These are phyloP conservation scores for Peronospora belbahrii DNA, from an alignment of 352 stramenopile genomes.

Conservation along the genomic window DNA sequence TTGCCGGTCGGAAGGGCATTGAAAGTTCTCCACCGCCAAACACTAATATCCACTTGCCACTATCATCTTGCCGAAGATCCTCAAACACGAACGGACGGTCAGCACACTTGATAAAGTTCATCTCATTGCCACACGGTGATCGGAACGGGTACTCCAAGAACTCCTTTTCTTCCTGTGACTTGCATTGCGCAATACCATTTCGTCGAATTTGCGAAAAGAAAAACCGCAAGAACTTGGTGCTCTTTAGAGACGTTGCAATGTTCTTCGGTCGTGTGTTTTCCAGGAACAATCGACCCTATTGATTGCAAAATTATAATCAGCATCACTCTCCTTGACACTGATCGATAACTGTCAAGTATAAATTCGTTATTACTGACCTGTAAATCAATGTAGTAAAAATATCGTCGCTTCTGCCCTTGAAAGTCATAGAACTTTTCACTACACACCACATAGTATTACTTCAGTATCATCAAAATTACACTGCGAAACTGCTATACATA, in stretches of 20 bases:
- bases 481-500: constrained; percentile 8
- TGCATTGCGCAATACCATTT: constrained; percentile 20
- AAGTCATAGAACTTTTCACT: constrained; percentile 72
- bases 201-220: constrained; percentile 66
- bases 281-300: constrained; percentile 60
- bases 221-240: constrained; percentile 72
- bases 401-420: constrained; percentile 48
- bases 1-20: constrained; percentile 45
- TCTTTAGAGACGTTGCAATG: constrained; percentile 80
- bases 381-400: constrained; percentile 83
- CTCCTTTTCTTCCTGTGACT: constrained; percentile 17
- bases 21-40: constrained; percentile 51
- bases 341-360: background rate
- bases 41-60: constrained; percentile 32
- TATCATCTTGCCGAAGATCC: constrained; percentile 31
- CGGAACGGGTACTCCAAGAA: constrained; percentile 67
- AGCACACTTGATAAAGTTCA: constrained; percentile 85
- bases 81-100: constrained; percentile 74
- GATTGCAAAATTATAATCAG: background rate
- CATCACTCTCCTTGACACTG: background rate
- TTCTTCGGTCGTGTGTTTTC: constrained; percentile 80
- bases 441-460: constrained; percentile 1
- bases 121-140: constrained; percentile 75
- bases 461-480: background rate
- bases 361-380: constrained; percentile 28